Conservation (phyloP, 257 asterid genomes). For the Solanum dulcamara region DNA sequence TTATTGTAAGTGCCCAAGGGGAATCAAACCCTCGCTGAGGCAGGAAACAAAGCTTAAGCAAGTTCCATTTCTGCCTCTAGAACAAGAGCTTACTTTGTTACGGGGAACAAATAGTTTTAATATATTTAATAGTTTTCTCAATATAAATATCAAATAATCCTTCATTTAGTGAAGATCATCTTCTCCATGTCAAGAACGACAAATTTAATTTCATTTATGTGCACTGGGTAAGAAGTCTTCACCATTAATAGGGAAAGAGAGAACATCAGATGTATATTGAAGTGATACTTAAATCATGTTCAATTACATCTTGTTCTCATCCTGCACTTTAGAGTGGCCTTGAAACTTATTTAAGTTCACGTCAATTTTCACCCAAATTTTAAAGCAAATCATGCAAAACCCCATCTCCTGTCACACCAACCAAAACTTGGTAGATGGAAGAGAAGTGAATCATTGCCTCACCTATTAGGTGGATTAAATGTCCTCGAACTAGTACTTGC, state of each 20-base stretch:
- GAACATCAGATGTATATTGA: background rate
- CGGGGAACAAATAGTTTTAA: background rate
- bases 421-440: background rate
- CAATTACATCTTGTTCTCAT: background rate
- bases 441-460: background rate
- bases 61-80: background rate
- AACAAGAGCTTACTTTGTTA: background rate
- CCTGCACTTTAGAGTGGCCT: background rate
- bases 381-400: background rate
- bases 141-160: too few relatives aligned
- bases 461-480: background rate
- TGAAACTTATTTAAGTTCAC: background rate
- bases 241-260: background rate
- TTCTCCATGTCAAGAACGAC: background rate
- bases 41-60: background rate
- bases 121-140: background rate
- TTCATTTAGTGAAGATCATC: background rate
- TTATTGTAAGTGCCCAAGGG: background rate
- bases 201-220: background rate
- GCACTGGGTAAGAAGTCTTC: background rate
- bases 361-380: background rate
- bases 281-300: background rate
- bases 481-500: background rate
- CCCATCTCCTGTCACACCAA: background rate
- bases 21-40: background rate